Conservation (phyloP, 306 rosid species). For the Inga leiocalycina region DNA sequence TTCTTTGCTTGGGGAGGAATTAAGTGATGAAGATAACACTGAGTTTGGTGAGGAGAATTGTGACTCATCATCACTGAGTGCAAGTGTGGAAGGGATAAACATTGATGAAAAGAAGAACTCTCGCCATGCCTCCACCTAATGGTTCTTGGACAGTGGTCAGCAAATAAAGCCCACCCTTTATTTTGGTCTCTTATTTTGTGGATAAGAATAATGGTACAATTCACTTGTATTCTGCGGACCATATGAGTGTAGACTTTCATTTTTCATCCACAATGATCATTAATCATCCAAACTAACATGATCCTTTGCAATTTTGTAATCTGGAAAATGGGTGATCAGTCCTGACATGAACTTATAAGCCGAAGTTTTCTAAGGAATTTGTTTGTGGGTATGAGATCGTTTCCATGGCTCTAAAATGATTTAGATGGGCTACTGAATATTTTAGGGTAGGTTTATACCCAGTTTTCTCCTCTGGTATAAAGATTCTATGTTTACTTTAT, state of each 20-base stretch:
- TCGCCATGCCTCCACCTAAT: conserved; percentile 40
- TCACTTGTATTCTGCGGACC: conserved; percentile 5
- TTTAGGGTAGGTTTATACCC: not conserved
- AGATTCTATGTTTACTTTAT: too few relatives aligned
- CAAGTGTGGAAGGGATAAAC: conserved; percentile 66
- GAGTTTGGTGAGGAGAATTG: conserved; percentile 30
- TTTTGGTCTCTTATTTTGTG: conserved; percentile 26
- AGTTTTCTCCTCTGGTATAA: too few relatives aligned
- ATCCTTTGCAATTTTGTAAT: conserved; percentile 21
- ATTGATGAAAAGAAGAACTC: conserved; percentile 48
- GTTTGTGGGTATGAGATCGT: not conserved
- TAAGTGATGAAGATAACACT: conserved; percentile 35
- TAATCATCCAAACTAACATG: not conserved
- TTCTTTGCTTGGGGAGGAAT: conserved; percentile 33
- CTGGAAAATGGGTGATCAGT: conserved; percentile 2
- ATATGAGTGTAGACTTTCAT: conserved; percentile 17
- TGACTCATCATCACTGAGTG: conserved; percentile 50
- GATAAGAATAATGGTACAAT: conserved; percentile 18
- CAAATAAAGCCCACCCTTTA: conserved; percentile 40
- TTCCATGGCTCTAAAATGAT: not conserved
- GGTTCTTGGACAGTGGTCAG: conserved; percentile 45
- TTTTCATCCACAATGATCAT: not conserved
- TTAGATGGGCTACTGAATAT: not conserved
- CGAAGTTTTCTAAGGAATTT: not conserved
- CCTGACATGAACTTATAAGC: not conserved